Evolutionary conservation across 208 protist genomes (phyloP).

Genomic region (Porcisia hertigi): DNA sequence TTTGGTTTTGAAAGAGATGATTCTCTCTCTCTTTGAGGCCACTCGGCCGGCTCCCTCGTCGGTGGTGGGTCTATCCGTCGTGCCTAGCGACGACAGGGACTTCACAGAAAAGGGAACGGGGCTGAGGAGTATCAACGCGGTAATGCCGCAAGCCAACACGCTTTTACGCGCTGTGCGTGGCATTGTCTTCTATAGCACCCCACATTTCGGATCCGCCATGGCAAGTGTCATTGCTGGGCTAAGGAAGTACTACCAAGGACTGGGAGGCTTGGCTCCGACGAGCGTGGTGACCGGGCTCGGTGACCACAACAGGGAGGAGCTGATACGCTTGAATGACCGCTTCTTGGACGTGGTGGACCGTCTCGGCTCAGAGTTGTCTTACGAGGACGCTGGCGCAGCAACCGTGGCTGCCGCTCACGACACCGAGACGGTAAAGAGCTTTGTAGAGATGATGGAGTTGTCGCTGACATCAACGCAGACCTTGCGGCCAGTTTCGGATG

Average conservation of each 20-base stretch:
- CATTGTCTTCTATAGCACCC: constrained; percentile 76
- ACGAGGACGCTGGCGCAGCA: not conserved
- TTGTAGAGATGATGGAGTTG: constrained; percentile 22
- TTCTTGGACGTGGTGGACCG: constrained; percentile 59
- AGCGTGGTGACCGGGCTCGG: constrained; percentile 57
- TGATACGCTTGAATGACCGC: constrained; percentile 47
- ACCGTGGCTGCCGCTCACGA: not conserved
- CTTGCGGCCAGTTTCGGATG: not conserved
- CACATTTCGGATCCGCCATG: constrained; percentile 70
- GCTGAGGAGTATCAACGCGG: not conserved
- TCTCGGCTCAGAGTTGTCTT: constrained; percentile 14
- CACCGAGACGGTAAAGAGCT: not conserved
- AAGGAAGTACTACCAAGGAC: constrained; percentile 52
- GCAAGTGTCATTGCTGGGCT: constrained; percentile 61
- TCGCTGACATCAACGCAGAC: not conserved
- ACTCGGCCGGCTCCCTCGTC: constrained; percentile 11
- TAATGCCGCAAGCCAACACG: constrained; percentile 14
- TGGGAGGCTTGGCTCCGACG: constrained; percentile 57
- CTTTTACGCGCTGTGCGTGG: constrained; percentile 48
- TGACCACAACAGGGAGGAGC: constrained; percentile 55
- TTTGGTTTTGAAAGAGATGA: constrained; percentile 65
- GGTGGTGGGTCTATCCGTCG: not conserved
- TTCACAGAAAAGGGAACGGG: not conserved
- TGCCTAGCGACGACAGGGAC: not conserved
- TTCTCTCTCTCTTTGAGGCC: constrained; percentile 42